Percentiles rank a stretch among this genome's conserved stretches.
phyloP scores from a whole-genome alignment of 2,329 filamentous ascomycete genomes.

The Chlorencoelia australis region DNA sequence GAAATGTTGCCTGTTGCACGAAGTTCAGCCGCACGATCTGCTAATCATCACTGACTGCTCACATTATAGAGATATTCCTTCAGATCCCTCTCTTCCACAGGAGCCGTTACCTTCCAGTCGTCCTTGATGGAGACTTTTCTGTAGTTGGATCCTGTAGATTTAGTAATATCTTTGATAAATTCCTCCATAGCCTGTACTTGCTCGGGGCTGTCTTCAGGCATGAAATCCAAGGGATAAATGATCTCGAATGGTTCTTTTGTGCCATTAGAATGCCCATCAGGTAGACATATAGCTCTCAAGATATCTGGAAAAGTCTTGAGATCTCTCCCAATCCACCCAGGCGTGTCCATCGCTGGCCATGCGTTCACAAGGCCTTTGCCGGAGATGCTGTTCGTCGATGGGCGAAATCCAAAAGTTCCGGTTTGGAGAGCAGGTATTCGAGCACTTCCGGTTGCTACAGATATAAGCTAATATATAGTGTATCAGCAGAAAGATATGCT shows the following conservation, averaged over 20 bases:
- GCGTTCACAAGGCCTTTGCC: not conserved
- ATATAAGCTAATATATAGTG: not conserved
- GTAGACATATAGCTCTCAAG: not conserved
- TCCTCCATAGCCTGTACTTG: not conserved
- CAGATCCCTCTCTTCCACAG: not conserved
- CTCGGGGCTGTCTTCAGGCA: not conserved
- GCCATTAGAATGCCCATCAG: not conserved
- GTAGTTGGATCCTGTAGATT: not conserved
- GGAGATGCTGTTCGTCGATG: not conserved
- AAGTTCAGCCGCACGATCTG: not conserved
- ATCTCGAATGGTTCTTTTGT: not conserved
- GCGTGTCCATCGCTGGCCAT: not conserved
- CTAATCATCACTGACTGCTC: constrained; percentile 9
- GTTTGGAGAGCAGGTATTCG: not conserved
- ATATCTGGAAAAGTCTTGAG: not conserved
- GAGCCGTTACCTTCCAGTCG: too few species aligned
- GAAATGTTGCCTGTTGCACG: not conserved
- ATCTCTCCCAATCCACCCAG: not conserved
- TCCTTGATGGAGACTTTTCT: constrained; percentile 2
- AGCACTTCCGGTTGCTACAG: not conserved
- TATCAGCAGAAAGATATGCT: not conserved
- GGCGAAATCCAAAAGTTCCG: not conserved
- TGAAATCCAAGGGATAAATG: not conserved
- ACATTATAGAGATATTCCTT: constrained; percentile 2
- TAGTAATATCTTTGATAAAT: not conserved